Base-by-base conservation (phyloP, 2,329 filamentous ascomycete species). In the Tolypocladium guangdongense region DNA sequence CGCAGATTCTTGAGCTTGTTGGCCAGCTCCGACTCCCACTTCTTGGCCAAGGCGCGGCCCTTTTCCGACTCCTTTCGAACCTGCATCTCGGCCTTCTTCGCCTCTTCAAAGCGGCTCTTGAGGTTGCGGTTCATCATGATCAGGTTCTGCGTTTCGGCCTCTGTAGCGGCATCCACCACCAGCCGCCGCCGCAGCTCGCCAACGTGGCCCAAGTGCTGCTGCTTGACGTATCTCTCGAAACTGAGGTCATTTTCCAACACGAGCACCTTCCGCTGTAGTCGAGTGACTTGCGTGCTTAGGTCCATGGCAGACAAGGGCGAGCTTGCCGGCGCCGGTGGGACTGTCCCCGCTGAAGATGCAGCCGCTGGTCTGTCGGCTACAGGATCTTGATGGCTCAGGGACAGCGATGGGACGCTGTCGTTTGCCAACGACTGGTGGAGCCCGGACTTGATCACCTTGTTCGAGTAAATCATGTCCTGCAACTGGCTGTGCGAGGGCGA, bases 161-260 rank as follows among this genome's bases (percentile, higher is more conserved):
- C 88, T 1, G 82, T 86, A 2, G 87, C 86, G 8, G 87, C 87
- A 65, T 91, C 86, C 58, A 81, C 81, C 58, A 92, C 82, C 55
- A 90, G 84, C 57, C 84, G 83, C 16, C 87, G 78, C 59, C 88
- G 84, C 43, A 93, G 71, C 62, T 89, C 86, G 1, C 87, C 87
- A 63, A 93, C 91, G 55, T 92, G 87, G 2, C 84, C 81, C 59
- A 91, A 81, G 65, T 92, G 88, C 62, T 93, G 88, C 58, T 90
- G 82, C 64, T 91, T 92, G 62, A 92, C 78, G 67, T 90, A 92
- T 30, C 87, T 78, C 66, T 93, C 89, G 62, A 92, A 93, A 58
- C 87, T 88, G 45, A 93, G 74, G 60, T 93, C 88, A 57, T 91
- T 93, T 46, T 86, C 83, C 12, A 93, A 69, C 2, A 91, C 71